Conservation (phyloP, 2,329 filamentous ascomycete genomes). For the Paecilomyces sp. region DNA sequence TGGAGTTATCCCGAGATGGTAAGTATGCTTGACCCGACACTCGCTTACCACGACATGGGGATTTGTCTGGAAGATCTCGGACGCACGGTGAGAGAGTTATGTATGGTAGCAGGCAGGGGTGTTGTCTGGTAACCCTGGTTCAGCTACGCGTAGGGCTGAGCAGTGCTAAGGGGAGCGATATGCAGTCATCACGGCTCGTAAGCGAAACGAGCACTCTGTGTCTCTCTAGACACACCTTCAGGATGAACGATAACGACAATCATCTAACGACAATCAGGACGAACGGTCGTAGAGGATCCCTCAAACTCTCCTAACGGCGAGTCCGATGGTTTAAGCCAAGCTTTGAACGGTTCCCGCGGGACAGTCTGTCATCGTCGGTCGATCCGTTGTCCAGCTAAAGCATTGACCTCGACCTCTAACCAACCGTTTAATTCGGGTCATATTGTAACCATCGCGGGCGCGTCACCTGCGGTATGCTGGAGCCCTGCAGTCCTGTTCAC, state of each 20-base stretch:
- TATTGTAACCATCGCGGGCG: too few species aligned
- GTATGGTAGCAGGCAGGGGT: background rate
- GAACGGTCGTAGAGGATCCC: background rate
- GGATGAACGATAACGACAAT: background rate
- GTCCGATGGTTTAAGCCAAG: too few species aligned
- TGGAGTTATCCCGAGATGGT: background rate
- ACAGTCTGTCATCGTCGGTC: too few species aligned
- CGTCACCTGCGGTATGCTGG: background rate
- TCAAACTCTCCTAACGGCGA: too few species aligned
- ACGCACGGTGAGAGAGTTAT: background rate
- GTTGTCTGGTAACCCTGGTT: background rate
- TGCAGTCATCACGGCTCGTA: background rate
- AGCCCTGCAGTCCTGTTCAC: background rate
- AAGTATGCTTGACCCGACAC: background rate
- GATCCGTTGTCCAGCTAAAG: too few species aligned
- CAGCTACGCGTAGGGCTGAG: background rate
- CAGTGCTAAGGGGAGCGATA: background rate
- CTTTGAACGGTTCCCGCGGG: too few species aligned
- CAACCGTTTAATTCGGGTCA: too few species aligned
- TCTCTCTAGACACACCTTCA: background rate
- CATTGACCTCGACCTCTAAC: too few species aligned
- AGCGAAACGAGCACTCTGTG: background rate
- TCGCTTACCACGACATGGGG: background rate
- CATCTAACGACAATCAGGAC: background rate
- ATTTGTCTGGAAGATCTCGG: background rate